Evolutionary conservation across 2,329 filamentous ascomycete genomes (phyloP).

Genomic region (Hypoxylon sp.): DNA sequence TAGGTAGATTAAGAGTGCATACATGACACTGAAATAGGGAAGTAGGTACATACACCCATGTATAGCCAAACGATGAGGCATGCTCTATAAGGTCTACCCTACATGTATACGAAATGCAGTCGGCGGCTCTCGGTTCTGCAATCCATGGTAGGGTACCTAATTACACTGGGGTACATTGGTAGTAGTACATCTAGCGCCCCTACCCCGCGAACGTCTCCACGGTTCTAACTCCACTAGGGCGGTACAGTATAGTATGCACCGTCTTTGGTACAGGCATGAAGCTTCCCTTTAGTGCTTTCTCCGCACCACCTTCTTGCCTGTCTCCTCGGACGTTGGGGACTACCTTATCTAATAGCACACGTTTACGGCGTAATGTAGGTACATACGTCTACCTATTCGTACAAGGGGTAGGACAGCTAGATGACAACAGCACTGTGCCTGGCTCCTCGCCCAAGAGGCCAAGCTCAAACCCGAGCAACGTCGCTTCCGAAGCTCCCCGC

Average conservation of each 20-base stretch:
- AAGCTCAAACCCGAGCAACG: slow-evolving; percentile 19
- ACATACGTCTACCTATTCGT: not conserved
- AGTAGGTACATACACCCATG: no score
- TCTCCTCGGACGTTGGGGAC: slow-evolving; percentile 1
- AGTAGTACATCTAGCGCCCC: slow-evolving; percentile 3
- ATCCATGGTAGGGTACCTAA: not conserved
- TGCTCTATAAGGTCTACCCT: no score
- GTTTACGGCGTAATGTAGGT: not conserved
- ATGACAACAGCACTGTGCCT: slow-evolving; percentile 17
- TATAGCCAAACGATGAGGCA: no score
- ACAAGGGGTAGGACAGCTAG: not conserved
- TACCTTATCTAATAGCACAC: slow-evolving; percentile 1
- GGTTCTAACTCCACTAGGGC: not conserved
- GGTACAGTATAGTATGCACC: slow-evolving; percentile 15
- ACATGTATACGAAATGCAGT: no score
- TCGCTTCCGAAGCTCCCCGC: slow-evolving; percentile 40
- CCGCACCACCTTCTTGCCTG: slow-evolving; percentile 10
- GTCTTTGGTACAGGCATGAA: not conserved
- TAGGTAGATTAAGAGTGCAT: no score
- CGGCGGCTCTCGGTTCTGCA: no score
- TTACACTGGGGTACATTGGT: not conserved
- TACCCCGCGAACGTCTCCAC: slow-evolving; percentile 20
- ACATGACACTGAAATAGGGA: no score
- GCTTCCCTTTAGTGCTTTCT: slow-evolving; percentile 22
- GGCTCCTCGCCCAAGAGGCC: not conserved